Percentiles rank a stretch among this genome's conserved stretches.
phyloP scores from a whole-genome alignment of 2,329 filamentous ascomycete genomes.

The Penicillium sp. region DNA sequence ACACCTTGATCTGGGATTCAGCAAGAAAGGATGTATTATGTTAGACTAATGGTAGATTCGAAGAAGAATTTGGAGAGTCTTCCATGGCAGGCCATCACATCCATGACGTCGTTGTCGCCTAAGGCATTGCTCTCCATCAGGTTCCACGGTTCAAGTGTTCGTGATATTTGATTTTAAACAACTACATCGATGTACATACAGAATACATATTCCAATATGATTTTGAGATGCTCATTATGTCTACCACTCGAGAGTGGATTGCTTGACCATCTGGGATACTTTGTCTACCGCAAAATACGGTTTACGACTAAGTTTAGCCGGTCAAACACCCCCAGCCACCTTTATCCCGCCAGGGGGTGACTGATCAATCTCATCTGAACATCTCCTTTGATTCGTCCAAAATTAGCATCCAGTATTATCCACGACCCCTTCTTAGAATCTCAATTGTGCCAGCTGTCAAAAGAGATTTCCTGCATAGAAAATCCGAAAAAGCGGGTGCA shows the following conservation, averaged over 20 bases:
- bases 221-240: neutral
- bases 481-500: constrained; percentile 18
- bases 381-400: neutral
- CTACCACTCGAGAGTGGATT: neutral
- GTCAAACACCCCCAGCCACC: constrained; percentile 24
- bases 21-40: neutral
- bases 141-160: constrained; percentile 1
- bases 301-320: neutral
- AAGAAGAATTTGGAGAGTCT: neutral
- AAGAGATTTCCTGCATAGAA: constrained; percentile 12
- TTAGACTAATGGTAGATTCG: neutral
- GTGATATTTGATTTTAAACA: neutral
- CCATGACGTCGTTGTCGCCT: constrained; percentile 23
- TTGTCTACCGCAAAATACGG: neutral
- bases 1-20: neutral
- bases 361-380: neutral
- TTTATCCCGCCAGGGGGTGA: constrained; percentile 13
- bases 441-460: constrained; percentile 6
- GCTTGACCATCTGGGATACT: neutral
- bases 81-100: constrained; percentile 5
- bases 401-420: neutral
- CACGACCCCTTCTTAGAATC: neutral
- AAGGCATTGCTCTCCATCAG: neutral
- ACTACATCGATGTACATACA: neutral
- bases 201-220: neutral